Conservation (phyloP, 176 grass and related monocot species). For the Elymus sibiricus region DNA sequence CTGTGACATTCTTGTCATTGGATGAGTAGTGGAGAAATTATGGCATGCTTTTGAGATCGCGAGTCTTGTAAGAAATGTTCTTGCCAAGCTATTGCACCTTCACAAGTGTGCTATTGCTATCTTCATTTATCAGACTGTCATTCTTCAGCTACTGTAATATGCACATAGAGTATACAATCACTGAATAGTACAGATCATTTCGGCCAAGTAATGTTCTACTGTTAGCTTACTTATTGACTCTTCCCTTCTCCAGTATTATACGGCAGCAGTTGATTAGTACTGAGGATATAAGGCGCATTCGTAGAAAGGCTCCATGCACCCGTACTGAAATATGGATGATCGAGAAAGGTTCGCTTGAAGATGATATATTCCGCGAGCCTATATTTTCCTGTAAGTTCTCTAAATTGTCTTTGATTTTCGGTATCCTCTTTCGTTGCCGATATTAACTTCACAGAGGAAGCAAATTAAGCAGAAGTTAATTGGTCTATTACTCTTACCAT, state of each 20-base stretch:
- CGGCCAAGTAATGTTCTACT: background rate
- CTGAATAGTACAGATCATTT: background rate
- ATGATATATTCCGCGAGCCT: slow-evolving; percentile 78
- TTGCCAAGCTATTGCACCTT: background rate
- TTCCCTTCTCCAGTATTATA: slow-evolving; percentile 66
- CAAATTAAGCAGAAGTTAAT: slow-evolving; percentile 1
- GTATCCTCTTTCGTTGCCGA: background rate
- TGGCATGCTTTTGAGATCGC: background rate
- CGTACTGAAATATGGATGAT: slow-evolving; percentile 99
- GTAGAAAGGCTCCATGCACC: slow-evolving; percentile 98
- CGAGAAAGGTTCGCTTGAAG: slow-evolving; percentile 86
- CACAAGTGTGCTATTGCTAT: background rate
- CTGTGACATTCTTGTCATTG: background rate
- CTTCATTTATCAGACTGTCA: background rate
- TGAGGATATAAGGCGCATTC: slow-evolving; percentile 87
- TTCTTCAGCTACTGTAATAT: slow-evolving; percentile 15
- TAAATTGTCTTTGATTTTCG: slow-evolving; percentile 10
- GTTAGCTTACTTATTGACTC: background rate
- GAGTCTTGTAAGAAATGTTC: background rate
- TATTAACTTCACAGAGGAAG: background rate
- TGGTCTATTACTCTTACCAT: slow-evolving; percentile 1
- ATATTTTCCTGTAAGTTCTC: slow-evolving; percentile 57
- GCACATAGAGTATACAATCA: background rate
- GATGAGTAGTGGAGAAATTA: background rate
- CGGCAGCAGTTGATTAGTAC: slow-evolving; percentile 94